Evolutionary conservation across 768 basidiomycete species (phyloP).

Genomic region (Sporobolomyces pararoseus): DNA sequence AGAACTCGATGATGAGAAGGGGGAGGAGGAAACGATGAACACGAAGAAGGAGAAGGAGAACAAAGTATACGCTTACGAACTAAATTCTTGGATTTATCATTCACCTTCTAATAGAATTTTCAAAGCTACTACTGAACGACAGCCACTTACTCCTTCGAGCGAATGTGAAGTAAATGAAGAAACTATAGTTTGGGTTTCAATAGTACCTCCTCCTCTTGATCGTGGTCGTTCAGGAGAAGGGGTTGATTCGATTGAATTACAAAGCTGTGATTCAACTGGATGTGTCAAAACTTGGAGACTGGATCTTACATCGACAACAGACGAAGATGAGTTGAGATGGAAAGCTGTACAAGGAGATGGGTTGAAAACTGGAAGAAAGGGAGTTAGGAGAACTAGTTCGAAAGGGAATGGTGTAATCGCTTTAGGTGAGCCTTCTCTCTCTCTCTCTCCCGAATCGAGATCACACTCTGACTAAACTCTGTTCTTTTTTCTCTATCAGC

Average conservation of each 20-base stretch:
- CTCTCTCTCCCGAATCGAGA: not conserved
- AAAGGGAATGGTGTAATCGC: slow-evolving; percentile 90
- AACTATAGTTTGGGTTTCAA: not conserved
- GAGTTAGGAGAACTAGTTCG: slow-evolving; percentile 69
- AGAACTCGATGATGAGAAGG: too few species aligned
- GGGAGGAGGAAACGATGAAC: too few species aligned
- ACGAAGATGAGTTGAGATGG: not conserved
- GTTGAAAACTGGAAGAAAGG: slow-evolving; percentile 64
- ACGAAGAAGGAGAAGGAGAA: not conserved
- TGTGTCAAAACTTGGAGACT: not conserved
- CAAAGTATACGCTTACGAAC: not conserved
- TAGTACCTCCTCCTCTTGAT: slow-evolving; percentile 37
- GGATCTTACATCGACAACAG: too few species aligned
- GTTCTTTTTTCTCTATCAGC: slow-evolving; percentile 41
- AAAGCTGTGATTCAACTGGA: not conserved
- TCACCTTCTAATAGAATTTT: not conserved
- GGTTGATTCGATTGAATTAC: slow-evolving; percentile 21
- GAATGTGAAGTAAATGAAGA: too few species aligned
- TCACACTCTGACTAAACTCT: not conserved
- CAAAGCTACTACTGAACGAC: not conserved
- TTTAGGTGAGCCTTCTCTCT: slow-evolving; percentile 58
- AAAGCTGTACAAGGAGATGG: slow-evolving; percentile 30
- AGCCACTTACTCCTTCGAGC: too few species aligned
- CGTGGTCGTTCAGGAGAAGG: not conserved
- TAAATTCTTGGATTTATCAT: slow-evolving; percentile 1